Evolutionary conservation across 345 rosid species (phyloP).

Genomic region (Sapria himalayana): DNA sequence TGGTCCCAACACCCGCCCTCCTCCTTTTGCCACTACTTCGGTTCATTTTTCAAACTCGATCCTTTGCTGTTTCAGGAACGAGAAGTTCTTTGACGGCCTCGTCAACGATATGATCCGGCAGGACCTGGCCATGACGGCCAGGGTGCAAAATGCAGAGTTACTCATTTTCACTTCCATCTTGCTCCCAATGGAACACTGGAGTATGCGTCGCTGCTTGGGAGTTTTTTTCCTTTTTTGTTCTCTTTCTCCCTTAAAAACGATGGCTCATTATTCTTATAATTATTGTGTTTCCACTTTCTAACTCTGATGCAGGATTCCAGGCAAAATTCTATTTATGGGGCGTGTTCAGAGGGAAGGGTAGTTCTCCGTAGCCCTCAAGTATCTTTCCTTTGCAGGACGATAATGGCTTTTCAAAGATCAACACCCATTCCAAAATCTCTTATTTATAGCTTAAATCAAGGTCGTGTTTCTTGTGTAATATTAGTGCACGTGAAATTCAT

Average conservation of each 20-base stretch:
- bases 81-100: conserved; percentile 19
- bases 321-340: conserved; percentile 50
- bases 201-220: no score
- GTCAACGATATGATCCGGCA: conserved; percentile 24
- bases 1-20: background rate
- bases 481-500: no score
- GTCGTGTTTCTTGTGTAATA: no score
- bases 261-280: no score
- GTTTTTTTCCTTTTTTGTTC: no score
- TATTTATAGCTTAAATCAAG: no score
- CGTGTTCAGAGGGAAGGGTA: conserved; percentile 35
- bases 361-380: no score
- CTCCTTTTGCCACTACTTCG: background rate
- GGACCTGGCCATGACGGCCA: conserved; percentile 32
- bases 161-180: conserved; percentile 36
- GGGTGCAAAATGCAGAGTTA: conserved; percentile 35
- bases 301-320: conserved; percentile 41
- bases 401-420: no score
- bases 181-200: conserved; percentile 34
- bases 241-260: no score
- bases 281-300: no score
- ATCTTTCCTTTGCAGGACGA: no score
- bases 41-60: background rate
- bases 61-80: conserved; percentile 17
- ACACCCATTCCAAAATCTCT: no score